Percentiles rank a stretch among this genome's conserved stretches.
phyloP scores from a whole-genome alignment of 1,284 basidiomycete species.

The Leccinum insigne region DNA sequence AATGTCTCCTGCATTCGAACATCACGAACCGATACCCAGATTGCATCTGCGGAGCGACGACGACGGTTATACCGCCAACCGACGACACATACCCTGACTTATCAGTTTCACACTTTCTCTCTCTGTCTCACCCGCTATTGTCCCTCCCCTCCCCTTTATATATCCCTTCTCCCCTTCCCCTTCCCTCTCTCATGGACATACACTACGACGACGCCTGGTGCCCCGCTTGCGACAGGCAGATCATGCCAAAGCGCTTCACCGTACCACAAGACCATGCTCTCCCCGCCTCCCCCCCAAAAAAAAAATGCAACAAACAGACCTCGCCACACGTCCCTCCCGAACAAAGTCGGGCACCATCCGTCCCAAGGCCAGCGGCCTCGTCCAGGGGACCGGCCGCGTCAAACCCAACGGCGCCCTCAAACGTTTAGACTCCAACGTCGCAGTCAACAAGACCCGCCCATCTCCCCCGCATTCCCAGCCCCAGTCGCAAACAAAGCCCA shows the following conservation, averaged over 20 bases:
- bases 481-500: constrained; percentile 26
- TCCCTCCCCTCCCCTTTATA: constrained; percentile 14
- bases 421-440: constrained; percentile 36
- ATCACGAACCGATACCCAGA: constrained; percentile 30
- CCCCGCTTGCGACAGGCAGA: constrained; percentile 69
- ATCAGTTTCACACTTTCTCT: constrained; percentile 20
- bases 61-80: constrained; percentile 33
- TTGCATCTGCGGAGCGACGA: constrained; percentile 28
- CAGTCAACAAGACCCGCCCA: constrained; percentile 23
- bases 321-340: constrained; percentile 27
- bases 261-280: constrained; percentile 40
- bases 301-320: constrained; percentile 21
- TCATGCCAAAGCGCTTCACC: constrained; percentile 63
- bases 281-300: constrained; percentile 21
- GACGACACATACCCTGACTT: constrained; percentile 39
- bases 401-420: constrained; percentile 56
- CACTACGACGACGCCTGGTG: constrained; percentile 70
- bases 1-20: constrained; percentile 13
- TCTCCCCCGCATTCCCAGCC: constrained; percentile 20
- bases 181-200: constrained; percentile 38
- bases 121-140: constrained; percentile 22
- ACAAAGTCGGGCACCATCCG: constrained; percentile 45
- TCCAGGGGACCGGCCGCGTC: constrained; percentile 60
- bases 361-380: constrained; percentile 47
- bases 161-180: constrained; percentile 1